phyloP scores from a whole-genome alignment of 306 rosid genomes.

The Quercus robur region DNA sequence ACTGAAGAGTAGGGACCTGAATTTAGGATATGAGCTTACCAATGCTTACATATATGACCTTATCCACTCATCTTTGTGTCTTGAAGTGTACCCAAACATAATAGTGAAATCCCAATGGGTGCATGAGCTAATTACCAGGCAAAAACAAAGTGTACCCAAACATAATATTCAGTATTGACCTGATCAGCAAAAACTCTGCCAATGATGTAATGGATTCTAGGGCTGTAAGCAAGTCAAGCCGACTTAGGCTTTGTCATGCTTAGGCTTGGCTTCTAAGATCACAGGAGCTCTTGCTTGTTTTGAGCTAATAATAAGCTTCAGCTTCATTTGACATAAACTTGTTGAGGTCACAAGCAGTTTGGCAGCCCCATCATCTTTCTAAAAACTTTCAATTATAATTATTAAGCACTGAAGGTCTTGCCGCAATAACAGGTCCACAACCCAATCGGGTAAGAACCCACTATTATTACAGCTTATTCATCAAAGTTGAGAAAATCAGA shows the following conservation, averaged over 20 bases:
- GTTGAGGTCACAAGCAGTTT: neutral
- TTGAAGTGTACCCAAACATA: neutral
- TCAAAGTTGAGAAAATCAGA: neutral
- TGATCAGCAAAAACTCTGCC: neutral
- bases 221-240: neutral
- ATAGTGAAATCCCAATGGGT: neutral
- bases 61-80: neutral
- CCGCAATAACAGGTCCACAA: too few relatives aligned
- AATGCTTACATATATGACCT: too few relatives aligned
- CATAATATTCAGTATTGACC: neutral
- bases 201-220: neutral
- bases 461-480: neutral
- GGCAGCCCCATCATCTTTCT: neutral
- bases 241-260: neutral
- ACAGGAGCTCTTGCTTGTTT: neutral
- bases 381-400: neutral
- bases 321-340: neutral
- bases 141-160: neutral
- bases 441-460: too few relatives aligned
- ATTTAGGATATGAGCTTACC: too few relatives aligned
- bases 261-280: neutral
- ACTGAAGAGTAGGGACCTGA: neutral
- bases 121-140: neutral
- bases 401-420: too few relatives aligned
- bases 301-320: neutral